phyloP scores from a whole-genome alignment of 352 stramenopile genomes.

The Globisporangium rhizosaccharum region DNA sequence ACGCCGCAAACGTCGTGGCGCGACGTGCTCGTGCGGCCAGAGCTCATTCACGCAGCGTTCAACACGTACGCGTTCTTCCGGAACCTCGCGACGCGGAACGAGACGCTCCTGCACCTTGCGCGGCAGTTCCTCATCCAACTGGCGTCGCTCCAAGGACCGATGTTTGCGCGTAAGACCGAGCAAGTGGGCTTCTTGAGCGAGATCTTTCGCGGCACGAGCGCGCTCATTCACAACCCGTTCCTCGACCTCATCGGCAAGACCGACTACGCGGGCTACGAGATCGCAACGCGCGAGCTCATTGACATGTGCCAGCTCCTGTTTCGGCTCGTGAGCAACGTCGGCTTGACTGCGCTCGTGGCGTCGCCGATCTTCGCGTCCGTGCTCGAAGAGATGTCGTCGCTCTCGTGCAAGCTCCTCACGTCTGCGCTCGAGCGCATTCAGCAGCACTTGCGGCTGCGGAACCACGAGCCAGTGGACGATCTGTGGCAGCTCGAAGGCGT shows the following conservation, averaged over 20 bases:
- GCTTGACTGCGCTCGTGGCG: conserved; percentile 38
- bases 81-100: conserved; percentile 59
- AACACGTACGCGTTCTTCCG: conserved; percentile 83
- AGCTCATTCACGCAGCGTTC: conserved; percentile 81
- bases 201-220: conserved; percentile 60
- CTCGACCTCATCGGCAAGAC: conserved; percentile 62
- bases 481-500: conserved; percentile 83
- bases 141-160: conserved; percentile 60
- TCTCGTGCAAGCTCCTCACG: conserved; percentile 67
- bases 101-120: conserved; percentile 66
- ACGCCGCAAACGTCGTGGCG: conserved; percentile 64
- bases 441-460: conserved; percentile 38
- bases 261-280: conserved; percentile 56
- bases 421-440: conserved; percentile 62
- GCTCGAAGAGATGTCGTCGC: conserved; percentile 58
- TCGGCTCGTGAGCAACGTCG: conserved; percentile 73
- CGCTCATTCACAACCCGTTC: conserved; percentile 64
- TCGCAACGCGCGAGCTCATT: conserved; percentile 77
- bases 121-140: conserved; percentile 79
- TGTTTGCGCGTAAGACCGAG: conserved; percentile 60
- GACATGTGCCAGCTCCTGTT: conserved; percentile 81
- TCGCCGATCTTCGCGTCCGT: conserved; percentile 49
- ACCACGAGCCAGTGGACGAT: conserved; percentile 50
- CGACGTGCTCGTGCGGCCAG: conserved; percentile 53
- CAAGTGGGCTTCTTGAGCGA: conserved; percentile 65